Evolutionary conservation across 2,329 filamentous ascomycete genomes (phyloP), one percentile per base, ranked within the genome.

Genomic region (Botrytis tulipae): DNA sequence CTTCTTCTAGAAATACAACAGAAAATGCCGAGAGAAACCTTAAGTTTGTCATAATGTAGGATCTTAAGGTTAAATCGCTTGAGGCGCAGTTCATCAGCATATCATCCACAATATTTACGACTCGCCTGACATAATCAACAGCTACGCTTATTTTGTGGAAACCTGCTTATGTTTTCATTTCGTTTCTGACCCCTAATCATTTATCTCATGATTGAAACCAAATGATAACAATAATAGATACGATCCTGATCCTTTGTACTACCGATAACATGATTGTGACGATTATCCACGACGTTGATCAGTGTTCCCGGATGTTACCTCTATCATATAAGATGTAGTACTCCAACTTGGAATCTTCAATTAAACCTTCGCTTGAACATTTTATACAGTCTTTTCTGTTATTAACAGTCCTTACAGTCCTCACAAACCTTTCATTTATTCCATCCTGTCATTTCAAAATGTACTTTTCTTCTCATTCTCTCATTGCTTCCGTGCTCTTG

Each of bases 61-160:
- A 71, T 71, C 59, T 62, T 71, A 51, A 35, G 48, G 32, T 57
- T 57, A 69, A 51, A 54, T 69, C 37, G 32, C 37, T 69, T 57
- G 46, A 42, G 66, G 66, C 66, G 46, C 44, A 69, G 66, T 57
- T 57, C n/a, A 25, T 54, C 35, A 29, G 18, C 25, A 40, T 57
- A 18, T 42, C 66, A 68, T 32, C 32, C 46, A 68, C 18, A 42
- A 29, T 40, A 66, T 9, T 66, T 20, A 66, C 29, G 16, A 66
- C 16, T 44, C 51, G 42, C 51, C 25, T 69, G 66, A 69, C 48
- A 57, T 69, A 69, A 69, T 51, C 66, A 20, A 54, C 42, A 54
- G 22, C 54, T 37, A 20, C 40, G 18, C 46, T 68, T 37, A 40
- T 68, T 46, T 40, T 35, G 42, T 46, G 42, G 44, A 29, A 68